Conservation (phyloP, 768 basidiomycete species). For the Grammothele lineata region DNA sequence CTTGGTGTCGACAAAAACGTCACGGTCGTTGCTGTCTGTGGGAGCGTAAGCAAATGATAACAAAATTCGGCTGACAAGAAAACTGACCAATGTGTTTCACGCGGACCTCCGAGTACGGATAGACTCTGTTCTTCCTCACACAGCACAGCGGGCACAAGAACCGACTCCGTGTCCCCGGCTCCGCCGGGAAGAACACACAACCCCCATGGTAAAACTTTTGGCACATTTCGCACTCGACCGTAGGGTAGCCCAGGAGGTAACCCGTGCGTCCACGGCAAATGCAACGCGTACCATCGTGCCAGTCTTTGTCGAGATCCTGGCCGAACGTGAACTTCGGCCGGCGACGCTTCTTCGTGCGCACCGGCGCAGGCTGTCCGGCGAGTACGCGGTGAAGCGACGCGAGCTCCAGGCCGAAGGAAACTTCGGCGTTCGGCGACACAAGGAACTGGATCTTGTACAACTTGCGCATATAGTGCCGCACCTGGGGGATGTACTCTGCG, state of each 20-base stretch:
- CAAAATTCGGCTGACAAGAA: too few relatives aligned
- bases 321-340: constrained; percentile 68
- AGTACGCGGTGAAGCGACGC: constrained; percentile 80
- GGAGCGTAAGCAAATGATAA: too few relatives aligned
- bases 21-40: constrained; percentile 43
- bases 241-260: constrained; percentile 56
- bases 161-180: constrained; percentile 32
- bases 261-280: constrained; percentile 70
- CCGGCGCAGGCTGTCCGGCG: constrained; percentile 55
- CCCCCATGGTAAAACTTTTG: constrained; percentile 63
- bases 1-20: constrained; percentile 66
- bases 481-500: constrained; percentile 74
- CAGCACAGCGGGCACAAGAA: constrained; percentile 78
- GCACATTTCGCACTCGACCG: constrained; percentile 66
- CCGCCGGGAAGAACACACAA: constrained; percentile 69
- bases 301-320: constrained; percentile 71
- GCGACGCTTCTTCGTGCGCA: constrained; percentile 52
- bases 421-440: constrained; percentile 76
- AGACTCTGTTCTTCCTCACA: constrained; percentile 65
- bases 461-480: constrained; percentile 89
- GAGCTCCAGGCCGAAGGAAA: constrained; percentile 79
- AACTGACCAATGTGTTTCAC: constrained; percentile 58
- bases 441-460: constrained; percentile 85
- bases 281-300: constrained; percentile 72
- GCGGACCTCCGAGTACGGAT: constrained; percentile 73